Evolutionary conservation across 2,329 filamentous ascomycete species (phyloP).

Genomic region (Paracorniculantispora psalliotae): DNA sequence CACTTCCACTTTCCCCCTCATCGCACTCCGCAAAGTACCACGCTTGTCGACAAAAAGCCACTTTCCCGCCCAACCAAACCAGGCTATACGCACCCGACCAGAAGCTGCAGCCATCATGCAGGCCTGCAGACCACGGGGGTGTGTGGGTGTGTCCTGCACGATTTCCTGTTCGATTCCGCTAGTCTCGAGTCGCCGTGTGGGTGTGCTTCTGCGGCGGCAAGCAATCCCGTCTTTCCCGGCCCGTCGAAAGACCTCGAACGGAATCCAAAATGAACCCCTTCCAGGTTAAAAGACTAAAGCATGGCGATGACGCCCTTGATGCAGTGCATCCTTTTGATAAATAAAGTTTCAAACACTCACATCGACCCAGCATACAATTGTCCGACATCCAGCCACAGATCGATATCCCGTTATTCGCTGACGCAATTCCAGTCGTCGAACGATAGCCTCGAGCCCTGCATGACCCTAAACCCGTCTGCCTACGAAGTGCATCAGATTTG

Average conservation of each 20-base stretch:
- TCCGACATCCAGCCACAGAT: background rate
- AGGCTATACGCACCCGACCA: too few relatives aligned
- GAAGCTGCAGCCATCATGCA: slow-evolving; percentile 1
- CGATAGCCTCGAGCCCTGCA: background rate
- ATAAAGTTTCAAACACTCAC: background rate
- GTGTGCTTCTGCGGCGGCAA: too few relatives aligned
- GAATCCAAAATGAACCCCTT: background rate
- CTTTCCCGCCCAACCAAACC: background rate
- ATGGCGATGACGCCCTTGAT: background rate
- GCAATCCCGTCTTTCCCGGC: slow-evolving; percentile 1
- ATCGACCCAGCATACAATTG: background rate
- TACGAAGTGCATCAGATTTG: too few relatives aligned
- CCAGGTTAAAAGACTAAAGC: background rate
- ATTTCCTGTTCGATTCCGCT: slow-evolving; percentile 9
- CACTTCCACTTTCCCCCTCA: background rate
- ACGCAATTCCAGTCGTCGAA: background rate
- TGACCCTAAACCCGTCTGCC: background rate
- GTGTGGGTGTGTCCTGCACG: background rate
- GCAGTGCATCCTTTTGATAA: background rate
- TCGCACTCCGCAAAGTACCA: background rate
- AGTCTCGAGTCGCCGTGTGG: background rate
- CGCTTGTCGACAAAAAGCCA: background rate
- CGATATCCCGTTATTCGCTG: background rate
- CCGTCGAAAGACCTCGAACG: background rate
- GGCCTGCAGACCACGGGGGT: too few relatives aligned